phyloP scores from a whole-genome alignment of 176 grass and related monocot species.

The Oryza coarctata region DNA sequence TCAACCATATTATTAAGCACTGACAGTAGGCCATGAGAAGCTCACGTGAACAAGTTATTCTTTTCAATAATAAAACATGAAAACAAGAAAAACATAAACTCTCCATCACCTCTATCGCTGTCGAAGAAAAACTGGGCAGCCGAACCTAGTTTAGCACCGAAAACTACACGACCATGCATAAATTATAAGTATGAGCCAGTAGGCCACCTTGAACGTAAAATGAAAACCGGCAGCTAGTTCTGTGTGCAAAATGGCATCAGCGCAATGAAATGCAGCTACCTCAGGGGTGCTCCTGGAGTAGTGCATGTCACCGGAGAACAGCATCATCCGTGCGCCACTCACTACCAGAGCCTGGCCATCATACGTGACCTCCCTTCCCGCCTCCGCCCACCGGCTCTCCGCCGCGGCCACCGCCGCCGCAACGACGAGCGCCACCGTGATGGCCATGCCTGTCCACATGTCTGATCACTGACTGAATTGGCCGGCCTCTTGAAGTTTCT shows the following conservation, averaged over 20 bases:
- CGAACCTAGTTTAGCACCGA: background rate
- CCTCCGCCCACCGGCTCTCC: background rate
- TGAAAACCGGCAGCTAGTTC: too few relatives aligned
- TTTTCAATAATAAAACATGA: background rate
- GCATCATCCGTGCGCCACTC: slow-evolving; percentile 50
- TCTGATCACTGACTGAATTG: background rate
- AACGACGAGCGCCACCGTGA: background rate
- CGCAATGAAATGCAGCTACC: slow-evolving; percentile 28
- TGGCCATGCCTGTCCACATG: background rate
- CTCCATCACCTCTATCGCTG: too few relatives aligned
- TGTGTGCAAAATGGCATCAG: background rate
- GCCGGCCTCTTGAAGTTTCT: background rate
- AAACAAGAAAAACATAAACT: background rate
- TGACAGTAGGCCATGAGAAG: background rate
- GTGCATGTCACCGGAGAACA: slow-evolving; percentile 89
- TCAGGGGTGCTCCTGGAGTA: slow-evolving; percentile 75
- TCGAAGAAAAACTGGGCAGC: background rate
- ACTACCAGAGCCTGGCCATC: slow-evolving; percentile 67
- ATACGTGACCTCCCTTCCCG: slow-evolving; percentile 41
- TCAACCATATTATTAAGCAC: background rate
- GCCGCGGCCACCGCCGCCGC: background rate
- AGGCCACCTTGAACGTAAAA: too few relatives aligned
- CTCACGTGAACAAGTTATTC: background rate
- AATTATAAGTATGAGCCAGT: too few relatives aligned
- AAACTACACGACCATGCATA: background rate